phyloP scores from a whole-genome alignment of 805 yeast genomes.

The Alloascoidea africana region DNA sequence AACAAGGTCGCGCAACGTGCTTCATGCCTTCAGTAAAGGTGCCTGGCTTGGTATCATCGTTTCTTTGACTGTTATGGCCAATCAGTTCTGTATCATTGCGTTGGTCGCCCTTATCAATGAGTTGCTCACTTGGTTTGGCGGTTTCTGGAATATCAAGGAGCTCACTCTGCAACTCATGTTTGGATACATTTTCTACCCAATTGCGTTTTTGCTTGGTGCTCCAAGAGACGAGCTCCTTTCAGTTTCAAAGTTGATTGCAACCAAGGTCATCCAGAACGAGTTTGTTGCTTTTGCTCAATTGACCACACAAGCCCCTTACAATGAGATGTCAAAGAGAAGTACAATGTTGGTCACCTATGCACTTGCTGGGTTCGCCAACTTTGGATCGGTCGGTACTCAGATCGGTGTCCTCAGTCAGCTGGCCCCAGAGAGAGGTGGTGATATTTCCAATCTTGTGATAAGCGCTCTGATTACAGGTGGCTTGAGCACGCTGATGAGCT shows the following conservation, averaged over 20 bases:
- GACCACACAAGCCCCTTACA: constrained; percentile 29
- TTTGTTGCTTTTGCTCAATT: constrained; percentile 34
- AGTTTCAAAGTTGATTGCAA: constrained; percentile 36
- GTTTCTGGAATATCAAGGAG: constrained; percentile 40
- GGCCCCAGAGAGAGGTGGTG: constrained; percentile 33
- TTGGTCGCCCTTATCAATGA: constrained; percentile 41
- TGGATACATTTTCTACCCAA: constrained; percentile 44
- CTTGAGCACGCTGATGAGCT: constrained; percentile 36
- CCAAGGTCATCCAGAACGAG: constrained; percentile 47
- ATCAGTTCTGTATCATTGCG: constrained; percentile 46
- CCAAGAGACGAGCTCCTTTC: constrained; percentile 35
- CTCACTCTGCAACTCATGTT: constrained; percentile 39
- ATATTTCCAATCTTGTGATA: constrained; percentile 28
- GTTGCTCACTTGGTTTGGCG: constrained; percentile 43
- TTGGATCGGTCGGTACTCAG: constrained; percentile 47
- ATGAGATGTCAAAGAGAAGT: constrained; percentile 32
- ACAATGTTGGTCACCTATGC: constrained; percentile 44
- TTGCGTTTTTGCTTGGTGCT: constrained; percentile 41
- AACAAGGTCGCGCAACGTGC: no score
- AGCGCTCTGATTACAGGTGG: constrained; percentile 38
- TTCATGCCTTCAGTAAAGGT: constrained; percentile 44
- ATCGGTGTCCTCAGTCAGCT: constrained; percentile 43
- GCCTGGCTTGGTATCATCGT: constrained; percentile 41
- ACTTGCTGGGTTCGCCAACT: constrained; percentile 46
- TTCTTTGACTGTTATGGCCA: constrained; percentile 41